Evolutionary conservation across 2,329 filamentous ascomycete species (phyloP).

Genomic region (Colletotrichum sp.): DNA sequence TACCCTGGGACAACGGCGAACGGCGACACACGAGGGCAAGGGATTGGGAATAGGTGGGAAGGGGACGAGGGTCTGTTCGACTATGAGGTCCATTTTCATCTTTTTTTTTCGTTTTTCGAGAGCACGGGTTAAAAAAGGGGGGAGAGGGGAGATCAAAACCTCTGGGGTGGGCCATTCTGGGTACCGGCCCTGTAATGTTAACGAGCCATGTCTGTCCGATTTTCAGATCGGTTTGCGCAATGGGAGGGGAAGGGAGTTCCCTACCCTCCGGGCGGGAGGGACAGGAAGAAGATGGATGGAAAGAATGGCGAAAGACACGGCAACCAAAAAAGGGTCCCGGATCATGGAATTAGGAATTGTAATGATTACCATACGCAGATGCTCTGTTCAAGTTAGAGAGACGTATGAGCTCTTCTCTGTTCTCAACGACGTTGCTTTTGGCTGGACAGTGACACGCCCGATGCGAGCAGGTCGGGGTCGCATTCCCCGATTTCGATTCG

Average conservation of each 20-base stretch:
- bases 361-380: conserved; percentile 5
- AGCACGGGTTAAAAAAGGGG: neutral
- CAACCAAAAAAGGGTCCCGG: conserved; percentile 8
- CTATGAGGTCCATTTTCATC: conserved; percentile 13
- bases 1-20: conserved; percentile 20
- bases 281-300: neutral
- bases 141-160: conserved; percentile 3
- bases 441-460: neutral
- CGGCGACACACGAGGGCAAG: conserved; percentile 6
- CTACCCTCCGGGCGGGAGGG: neutral
- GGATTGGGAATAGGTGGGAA: neutral
- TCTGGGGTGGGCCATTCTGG: conserved; percentile 13
- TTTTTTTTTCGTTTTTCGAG: neutral
- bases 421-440: neutral
- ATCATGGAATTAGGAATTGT: conserved; percentile 13
- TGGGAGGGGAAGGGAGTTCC: neutral
- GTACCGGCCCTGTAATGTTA: conserved; percentile 20
- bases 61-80: conserved; percentile 11
- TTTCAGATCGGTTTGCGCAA: conserved; percentile 15
- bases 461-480: neutral
- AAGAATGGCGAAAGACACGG: conserved; percentile 1
- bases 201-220: conserved; percentile 17
- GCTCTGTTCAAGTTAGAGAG: neutral
- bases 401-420: neutral
- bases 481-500: neutral